Evolutionary conservation across 1,139 yeast genomes (phyloP).

Genomic region (Kodamaea plutei): DNA sequence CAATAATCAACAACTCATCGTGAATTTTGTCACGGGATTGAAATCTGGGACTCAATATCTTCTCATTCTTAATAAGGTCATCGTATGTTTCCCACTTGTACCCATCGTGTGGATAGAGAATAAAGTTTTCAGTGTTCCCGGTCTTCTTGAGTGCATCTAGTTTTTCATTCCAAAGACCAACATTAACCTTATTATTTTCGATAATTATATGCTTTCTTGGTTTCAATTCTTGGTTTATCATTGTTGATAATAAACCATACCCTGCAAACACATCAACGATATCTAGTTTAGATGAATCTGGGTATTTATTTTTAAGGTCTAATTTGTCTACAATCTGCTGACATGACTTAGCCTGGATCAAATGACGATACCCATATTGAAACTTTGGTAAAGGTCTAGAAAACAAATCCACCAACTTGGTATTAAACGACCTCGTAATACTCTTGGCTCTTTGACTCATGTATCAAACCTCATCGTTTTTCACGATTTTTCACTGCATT

Average conservation of each 20-base stretch:
- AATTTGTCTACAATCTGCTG: conserved; percentile 42
- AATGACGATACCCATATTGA: conserved; percentile 22
- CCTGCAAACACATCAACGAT: conserved; percentile 66
- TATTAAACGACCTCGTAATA: conserved; percentile 29
- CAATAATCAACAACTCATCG: conserved; percentile 59
- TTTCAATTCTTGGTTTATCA: conserved; percentile 50
- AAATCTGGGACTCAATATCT: conserved; percentile 35
- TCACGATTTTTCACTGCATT: conserved; percentile 1
- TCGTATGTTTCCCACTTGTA: conserved; percentile 62
- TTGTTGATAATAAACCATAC: conserved; percentile 48
- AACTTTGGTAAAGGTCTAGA: conserved; percentile 18
- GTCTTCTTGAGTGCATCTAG: conserved; percentile 21
- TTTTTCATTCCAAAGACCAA: conserved; percentile 23
- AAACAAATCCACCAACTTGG: conserved; percentile 21
- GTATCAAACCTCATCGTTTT: neutral
- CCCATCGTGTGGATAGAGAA: conserved; percentile 43
- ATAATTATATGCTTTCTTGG: conserved; percentile 61
- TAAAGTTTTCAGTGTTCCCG: conserved; percentile 28
- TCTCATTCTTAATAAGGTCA: conserved; percentile 38
- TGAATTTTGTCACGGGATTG: conserved; percentile 40
- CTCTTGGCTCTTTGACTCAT: conserved; percentile 2
- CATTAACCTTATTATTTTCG: conserved; percentile 46
- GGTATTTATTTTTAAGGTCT: conserved; percentile 38
- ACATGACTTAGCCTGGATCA: conserved; percentile 24
- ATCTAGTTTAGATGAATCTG: conserved; percentile 35